A percentile compares a stretch with the other conserved stretches of the same genome.
Conservation (phyloP, 2,329 filamentous ascomycete species). For the Incumbomyces lentus region DNA sequence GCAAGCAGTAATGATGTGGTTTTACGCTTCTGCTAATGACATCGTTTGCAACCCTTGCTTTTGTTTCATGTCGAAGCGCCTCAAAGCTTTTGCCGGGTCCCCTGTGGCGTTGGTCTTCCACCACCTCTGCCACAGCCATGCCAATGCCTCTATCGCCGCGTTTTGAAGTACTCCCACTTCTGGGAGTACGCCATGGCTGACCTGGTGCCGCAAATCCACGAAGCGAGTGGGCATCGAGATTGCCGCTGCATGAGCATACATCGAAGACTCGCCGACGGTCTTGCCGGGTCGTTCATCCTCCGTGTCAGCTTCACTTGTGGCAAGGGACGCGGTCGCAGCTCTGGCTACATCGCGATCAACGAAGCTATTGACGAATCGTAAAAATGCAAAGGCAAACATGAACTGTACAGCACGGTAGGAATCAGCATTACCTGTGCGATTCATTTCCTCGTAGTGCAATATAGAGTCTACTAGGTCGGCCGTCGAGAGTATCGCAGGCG, state of each 20-base stretch:
- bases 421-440: slow-evolving; percentile 5
- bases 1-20: no score
- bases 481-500: slow-evolving; percentile 16
- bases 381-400: slow-evolving; percentile 22
- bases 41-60: background rate
- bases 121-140: slow-evolving; percentile 60
- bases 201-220: slow-evolving; percentile 72
- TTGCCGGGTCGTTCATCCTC: slow-evolving; percentile 6
- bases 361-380: slow-evolving; percentile 22
- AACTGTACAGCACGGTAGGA: slow-evolving; percentile 19
- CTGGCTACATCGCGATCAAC: slow-evolving; percentile 21
- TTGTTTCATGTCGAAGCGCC: slow-evolving; percentile 10
- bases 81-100: slow-evolving; percentile 10
- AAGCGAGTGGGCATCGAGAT: slow-evolving; percentile 45
- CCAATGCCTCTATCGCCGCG: slow-evolving; percentile 54
- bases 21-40: no score
- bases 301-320: slow-evolving; percentile 2
- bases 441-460: slow-evolving; percentile 15
- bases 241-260: slow-evolving; percentile 19
- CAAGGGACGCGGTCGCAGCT: slow-evolving; percentile 12
- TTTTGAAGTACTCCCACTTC: slow-evolving; percentile 55
- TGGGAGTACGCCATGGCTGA: slow-evolving; percentile 70
- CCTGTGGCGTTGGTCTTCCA: slow-evolving; percentile 18
- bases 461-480: slow-evolving; percentile 18
- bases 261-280: slow-evolving; percentile 16